These are phyloP conservation scores for Phoma sp. DNA, from an alignment of 2,329 filamentous ascomycete genomes.

Conservation along the genomic window DNA sequence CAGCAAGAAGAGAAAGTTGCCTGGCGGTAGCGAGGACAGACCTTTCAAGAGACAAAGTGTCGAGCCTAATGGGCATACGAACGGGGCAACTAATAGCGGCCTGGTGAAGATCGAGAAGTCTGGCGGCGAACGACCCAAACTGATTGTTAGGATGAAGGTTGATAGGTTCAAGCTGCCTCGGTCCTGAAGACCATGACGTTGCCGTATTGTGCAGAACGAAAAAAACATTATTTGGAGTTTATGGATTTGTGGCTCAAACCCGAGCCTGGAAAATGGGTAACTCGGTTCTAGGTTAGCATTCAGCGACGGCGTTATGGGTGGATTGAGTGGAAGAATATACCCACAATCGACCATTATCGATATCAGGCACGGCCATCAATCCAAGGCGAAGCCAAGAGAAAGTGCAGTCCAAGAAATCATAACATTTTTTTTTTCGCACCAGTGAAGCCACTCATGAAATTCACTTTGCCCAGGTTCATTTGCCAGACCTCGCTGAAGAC, in stretches of 20 bases:
- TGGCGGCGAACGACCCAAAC: constrained; percentile 20
- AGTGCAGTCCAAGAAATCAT: too few species aligned
- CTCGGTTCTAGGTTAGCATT: constrained; percentile 18
- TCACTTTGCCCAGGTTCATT: too few species aligned
- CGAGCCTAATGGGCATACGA: constrained; percentile 24
- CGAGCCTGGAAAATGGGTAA: constrained; percentile 6
- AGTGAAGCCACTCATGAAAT: too few species aligned
- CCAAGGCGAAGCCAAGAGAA: background rate
- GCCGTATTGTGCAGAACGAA: background rate
- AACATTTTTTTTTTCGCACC: too few species aligned
- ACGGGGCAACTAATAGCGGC: constrained; percentile 22
- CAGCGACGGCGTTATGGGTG: constrained; percentile 32
- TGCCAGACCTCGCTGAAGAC: too few species aligned
- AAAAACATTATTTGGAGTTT: constrained; percentile 11
- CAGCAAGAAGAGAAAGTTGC: constrained; percentile 33
- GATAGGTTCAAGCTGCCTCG: constrained; percentile 17
- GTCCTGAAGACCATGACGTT: background rate
- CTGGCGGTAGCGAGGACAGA: constrained; percentile 22
- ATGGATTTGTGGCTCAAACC: constrained; percentile 1
- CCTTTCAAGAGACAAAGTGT: constrained; percentile 38
- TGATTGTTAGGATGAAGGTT: constrained; percentile 32
- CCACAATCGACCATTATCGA: constrained; percentile 2
- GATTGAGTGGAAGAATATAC: constrained; percentile 9
- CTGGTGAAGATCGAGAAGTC: constrained; percentile 27
- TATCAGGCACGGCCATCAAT: constrained; percentile 1